These are phyloP conservation scores for Blastomyces silverae DNA, from an alignment of 2,329 filamentous ascomycete species.

Conservation along the genomic window DNA sequence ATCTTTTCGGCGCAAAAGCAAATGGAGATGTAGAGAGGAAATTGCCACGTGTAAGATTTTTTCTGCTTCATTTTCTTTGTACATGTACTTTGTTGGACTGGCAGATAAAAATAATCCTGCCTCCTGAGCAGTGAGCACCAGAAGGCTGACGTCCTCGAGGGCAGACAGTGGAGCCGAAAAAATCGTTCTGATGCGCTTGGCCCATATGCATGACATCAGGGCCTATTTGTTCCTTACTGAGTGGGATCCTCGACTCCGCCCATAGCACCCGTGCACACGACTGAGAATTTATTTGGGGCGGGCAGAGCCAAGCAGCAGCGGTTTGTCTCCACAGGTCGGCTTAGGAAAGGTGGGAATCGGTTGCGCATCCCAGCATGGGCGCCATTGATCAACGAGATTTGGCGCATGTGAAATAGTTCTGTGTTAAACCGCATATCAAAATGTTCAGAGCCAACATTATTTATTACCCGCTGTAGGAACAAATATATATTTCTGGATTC, in stretches of 20 bases:
- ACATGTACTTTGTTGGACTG: neutral
- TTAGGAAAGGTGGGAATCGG: neutral
- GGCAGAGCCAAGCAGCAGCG: neutral
- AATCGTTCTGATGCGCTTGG: neutral
- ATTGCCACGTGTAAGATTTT: neutral
- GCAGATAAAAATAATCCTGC: neutral
- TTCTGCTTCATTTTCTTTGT: neutral
- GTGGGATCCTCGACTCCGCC: neutral
- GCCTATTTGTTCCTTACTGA: neutral
- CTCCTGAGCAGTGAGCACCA: neutral
- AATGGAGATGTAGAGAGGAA: neutral
- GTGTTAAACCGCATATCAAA: neutral
- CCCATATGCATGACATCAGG: slow-evolving; percentile 12
- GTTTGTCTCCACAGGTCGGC: neutral
- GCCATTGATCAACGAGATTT: neutral
- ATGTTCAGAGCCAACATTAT: neutral
- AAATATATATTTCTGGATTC: neutral
- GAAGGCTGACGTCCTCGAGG: too few relatives aligned
- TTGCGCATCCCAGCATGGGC: neutral
- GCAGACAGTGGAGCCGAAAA: neutral
- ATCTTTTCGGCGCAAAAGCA: neutral
- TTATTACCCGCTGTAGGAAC: neutral
- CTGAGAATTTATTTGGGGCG: neutral
- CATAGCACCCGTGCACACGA: neutral
- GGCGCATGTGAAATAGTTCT: neutral